A percentile compares a stretch with the other conserved stretches of the same genome.
These are phyloP conservation scores for Dendrobium huoshanense DNA, from an alignment of 106 monocot species.

Conservation along the genomic window DNA sequence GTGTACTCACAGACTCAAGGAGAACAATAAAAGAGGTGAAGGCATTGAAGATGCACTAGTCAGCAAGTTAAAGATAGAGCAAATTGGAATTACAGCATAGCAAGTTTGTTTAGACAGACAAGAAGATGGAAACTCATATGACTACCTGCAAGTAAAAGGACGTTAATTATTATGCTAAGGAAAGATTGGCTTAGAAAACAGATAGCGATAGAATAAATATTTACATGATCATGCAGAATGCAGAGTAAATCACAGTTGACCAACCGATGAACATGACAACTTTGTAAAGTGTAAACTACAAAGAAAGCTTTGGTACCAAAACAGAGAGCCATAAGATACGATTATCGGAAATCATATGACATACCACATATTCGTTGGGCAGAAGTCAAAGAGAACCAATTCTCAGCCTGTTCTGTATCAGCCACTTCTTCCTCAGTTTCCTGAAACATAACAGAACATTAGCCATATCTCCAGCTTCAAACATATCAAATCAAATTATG, in stretches of 20 bases:
- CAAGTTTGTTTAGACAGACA: too few relatives aligned
- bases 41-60: too few relatives aligned
- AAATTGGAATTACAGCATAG: too few relatives aligned
- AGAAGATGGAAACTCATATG: too few relatives aligned
- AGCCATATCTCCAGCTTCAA: neutral
- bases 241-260: neutral
- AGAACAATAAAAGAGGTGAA: too few relatives aligned
- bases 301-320: neutral
- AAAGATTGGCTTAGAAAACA: neutral
- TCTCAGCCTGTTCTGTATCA: slow-evolving; percentile 97
- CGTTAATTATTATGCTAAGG: too few relatives aligned
- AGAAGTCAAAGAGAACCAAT: slow-evolving; percentile 98
- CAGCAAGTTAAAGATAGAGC: too few relatives aligned
- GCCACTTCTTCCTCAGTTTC: slow-evolving; percentile 99
- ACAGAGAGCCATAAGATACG: neutral
- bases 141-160: too few relatives aligned
- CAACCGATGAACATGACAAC: neutral
- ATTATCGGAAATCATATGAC: neutral
- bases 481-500: neutral
- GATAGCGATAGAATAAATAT: neutral
- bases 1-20: too few relatives aligned
- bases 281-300: neutral
- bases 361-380: slow-evolving; percentile 97
- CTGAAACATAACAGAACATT: slow-evolving; percentile 28
- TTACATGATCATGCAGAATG: neutral